Evolutionary conservation across 352 stramenopile species (phyloP), one percentile per base, ranked within the genome.

Genomic region (Phytophthora parvispora): DNA sequence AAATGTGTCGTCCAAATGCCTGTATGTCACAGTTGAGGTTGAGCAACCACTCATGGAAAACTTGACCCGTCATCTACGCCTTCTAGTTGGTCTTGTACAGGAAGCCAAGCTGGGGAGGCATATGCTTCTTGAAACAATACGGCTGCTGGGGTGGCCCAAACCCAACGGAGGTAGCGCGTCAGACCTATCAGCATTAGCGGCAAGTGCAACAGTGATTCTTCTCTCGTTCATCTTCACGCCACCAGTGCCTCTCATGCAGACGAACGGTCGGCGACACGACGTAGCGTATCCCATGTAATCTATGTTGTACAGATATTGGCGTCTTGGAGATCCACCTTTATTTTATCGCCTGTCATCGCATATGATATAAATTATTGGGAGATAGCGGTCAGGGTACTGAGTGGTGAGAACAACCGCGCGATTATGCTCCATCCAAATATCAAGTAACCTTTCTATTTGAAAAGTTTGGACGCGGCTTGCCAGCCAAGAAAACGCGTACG

Each of bases 191-290:
- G 63, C 47, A 38, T 71, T 71, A 16, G 63, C 63, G 0, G 45
- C 36, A n/a, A 70, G 31, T 8, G 40, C 29, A 6, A 71, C 5
- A 0, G 55, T 60, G 10, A 71, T 60, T 7, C 54, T 2, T 13
- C 54, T 65, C 43, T 65, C 57, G 6, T 64, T 60, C 29, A 56
- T 55, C 34, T 71, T 65, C 8, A 60, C 27, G 12, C 53, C 53
- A 1, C 32, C 32, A 1, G 31, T 13, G 5, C n/a, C n/a, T 27
- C 40, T 57, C 1, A 34, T 64, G 24, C 52, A 56, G 10, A 69
- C 59, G 18, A 43, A 55, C 2, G 7, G 16, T 25, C 7, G 62
- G 61, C 2, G 62, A 22, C 47, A 64, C 52, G 8, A 53, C 62
- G 16, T 64, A 69, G 29, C 52, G 59, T 3, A 64, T 9, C 43